Base-by-base conservation (phyloP, 257 asterid species). In the Coffea canephora region DNA sequence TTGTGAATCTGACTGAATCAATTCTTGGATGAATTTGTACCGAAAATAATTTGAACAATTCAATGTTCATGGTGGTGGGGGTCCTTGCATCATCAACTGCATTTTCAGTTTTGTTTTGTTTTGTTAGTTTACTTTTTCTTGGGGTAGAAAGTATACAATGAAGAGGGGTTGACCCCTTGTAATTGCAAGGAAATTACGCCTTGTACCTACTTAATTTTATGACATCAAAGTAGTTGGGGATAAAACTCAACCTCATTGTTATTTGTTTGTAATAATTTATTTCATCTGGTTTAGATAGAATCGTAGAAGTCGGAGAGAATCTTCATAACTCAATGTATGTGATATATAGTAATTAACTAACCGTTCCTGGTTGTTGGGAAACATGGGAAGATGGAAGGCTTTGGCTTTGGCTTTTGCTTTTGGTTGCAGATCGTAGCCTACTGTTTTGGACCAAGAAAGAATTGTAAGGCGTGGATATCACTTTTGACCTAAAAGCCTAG, bases 381-480 rank as follows among this genome's bases (percentile, higher is more conserved):
- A 80, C 75, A 80, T 50, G 21, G 57, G 25, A 79, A 25, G 67
- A 80, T 50, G 64, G 76, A 74, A 57, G 43, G 5, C 10, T 61
- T 52, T 49, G 21, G 59, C 12, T 57, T 34, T 46, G 50, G 82
- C 27, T 41, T 57, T 41, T 45, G 27, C 34, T 7, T 71, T 61
- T n/a, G 25, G 55, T 69, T 78, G 72, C 52, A 65, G 79, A 6
- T 78, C 70, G 54, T 21, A 34, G 79, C 79, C 83, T 52, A 74
- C 75, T 48, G 83, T 43, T 54, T 57, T 80, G 83, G 83, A 80
- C 83, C 76, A 80, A 80, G 49, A 66, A 68, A 31, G 13, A 70
- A 36, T 52, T 15, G 43, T 68, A 15, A 68, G 68, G 66, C 65
- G 12, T 66, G 27, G 77, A 50, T 3, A 66, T 54, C 61, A 69